phyloP scores from a whole-genome alignment of 108 stramenopile species.

The Chaetoceros tenuissimus region DNA sequence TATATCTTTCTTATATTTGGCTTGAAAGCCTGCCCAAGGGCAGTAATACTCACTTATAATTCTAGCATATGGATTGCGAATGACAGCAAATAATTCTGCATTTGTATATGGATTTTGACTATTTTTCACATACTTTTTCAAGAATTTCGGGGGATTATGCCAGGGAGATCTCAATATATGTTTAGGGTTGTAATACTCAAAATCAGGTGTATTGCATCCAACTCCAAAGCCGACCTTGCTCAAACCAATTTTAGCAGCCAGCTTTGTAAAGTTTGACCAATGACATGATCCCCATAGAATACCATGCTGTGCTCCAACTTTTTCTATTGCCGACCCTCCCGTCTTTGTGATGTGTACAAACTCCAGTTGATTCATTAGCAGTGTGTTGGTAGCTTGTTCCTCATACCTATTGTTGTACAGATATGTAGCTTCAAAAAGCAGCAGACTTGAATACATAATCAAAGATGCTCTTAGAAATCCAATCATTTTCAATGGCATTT shows the following conservation, averaged over 20 bases:
- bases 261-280: too few relatives aligned
- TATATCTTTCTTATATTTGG: neutral
- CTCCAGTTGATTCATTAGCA: slow-evolving; percentile 6
- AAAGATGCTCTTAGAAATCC: too few relatives aligned
- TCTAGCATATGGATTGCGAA: slow-evolving; percentile 25
- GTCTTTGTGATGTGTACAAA: slow-evolving; percentile 27
- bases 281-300: slow-evolving; percentile 21
- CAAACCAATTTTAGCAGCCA: too few relatives aligned
- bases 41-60: slow-evolving; percentile 33
- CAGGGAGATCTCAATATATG: too few relatives aligned
- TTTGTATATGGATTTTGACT: slow-evolving; percentile 21
- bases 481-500: too few relatives aligned
- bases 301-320: slow-evolving; percentile 1
- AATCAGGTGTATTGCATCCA: slow-evolving; percentile 10
- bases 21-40: slow-evolving; percentile 20
- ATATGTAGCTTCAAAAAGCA: too few relatives aligned
- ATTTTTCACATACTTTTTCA: slow-evolving; percentile 17
- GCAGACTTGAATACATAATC: too few relatives aligned
- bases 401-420: neutral
- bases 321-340: slow-evolving; percentile 21
- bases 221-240: too few relatives aligned
- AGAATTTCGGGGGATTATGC: slow-evolving; percentile 28
- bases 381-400: neutral
- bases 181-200: slow-evolving; percentile 3
- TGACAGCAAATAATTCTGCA: slow-evolving; percentile 27